These are phyloP conservation scores for Volvariella volvacea DNA, from an alignment of 1,284 basidiomycete genomes.

Conservation along the genomic window DNA sequence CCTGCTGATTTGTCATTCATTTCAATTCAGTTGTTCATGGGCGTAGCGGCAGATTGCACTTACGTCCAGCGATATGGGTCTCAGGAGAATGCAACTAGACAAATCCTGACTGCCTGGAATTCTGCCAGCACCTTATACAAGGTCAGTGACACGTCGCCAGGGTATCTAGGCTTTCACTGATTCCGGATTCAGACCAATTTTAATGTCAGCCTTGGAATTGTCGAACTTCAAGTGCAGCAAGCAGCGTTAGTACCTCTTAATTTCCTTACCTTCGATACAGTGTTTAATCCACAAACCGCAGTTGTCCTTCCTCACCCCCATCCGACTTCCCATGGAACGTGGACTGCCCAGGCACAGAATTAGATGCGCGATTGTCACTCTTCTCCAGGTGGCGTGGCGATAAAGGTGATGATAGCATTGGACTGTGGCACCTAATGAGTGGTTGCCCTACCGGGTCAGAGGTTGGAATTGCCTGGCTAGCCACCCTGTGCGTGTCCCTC, in stretches of 20 bases:
- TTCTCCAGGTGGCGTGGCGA: conserved; percentile 83
- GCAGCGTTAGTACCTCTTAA: conserved; percentile 26
- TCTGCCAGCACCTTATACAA: conserved; percentile 76
- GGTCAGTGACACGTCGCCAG: conserved; percentile 23
- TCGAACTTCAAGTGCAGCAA: conserved; percentile 70
- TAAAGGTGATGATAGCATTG: conserved; percentile 58
- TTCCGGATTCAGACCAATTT: conserved; percentile 58
- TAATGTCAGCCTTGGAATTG: conserved; percentile 81
- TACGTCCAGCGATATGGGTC: conserved; percentile 64
- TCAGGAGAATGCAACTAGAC: conserved; percentile 57
- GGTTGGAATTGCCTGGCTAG: conserved; percentile 89
- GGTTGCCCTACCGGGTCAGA: conserved; percentile 80
- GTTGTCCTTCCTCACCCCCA: conserved; percentile 48
- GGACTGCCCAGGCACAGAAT: conserved; percentile 35
- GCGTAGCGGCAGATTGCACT: conserved; percentile 85
- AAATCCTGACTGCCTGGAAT: conserved; percentile 78
- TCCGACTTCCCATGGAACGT: conserved; percentile 51
- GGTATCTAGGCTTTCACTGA: conserved; percentile 4
- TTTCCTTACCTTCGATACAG: conserved; percentile 3
- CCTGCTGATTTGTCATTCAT: background rate
- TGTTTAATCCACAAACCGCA: conserved; percentile 16
- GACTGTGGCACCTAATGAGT: conserved; percentile 89
- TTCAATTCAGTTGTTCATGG: conserved; percentile 48
- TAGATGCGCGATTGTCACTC: conserved; percentile 60
- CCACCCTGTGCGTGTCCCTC: conserved; percentile 49